A percentile compares a stretch with the other conserved stretches of the same genome.
Evolutionary conservation across 2,329 filamentous ascomycete genomes (phyloP).

Genomic region (Alternaria sp.): DNA sequence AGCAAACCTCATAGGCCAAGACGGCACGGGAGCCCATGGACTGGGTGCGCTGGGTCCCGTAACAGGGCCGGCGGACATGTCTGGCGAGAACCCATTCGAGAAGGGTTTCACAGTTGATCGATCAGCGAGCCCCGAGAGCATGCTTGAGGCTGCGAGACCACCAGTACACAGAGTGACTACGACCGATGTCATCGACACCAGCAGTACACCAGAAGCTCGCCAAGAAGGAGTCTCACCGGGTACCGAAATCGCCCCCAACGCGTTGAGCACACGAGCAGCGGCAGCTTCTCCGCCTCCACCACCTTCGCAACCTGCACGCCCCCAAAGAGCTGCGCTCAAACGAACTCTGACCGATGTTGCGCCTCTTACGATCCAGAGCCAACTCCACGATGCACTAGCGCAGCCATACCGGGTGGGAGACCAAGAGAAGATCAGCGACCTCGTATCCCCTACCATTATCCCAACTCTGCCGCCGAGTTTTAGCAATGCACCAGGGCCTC

Average conservation of each 20-base stretch:
- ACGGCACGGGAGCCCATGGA: conserved; percentile 64
- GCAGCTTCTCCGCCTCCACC: conserved; percentile 32
- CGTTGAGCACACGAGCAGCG: conserved; percentile 28
- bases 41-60: conserved; percentile 69
- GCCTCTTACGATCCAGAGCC: conserved; percentile 78
- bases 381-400: conserved; percentile 83
- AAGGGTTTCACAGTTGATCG: conserved; percentile 72
- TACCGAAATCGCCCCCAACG: conserved; percentile 36
- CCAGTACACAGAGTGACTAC: conserved; percentile 27
- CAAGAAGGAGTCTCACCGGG: conserved; percentile 27
- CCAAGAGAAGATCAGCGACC: conserved; percentile 53
- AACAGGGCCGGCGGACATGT: conserved; percentile 79
- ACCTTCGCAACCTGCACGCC: conserved; percentile 34
- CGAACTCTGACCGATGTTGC: conserved; percentile 88
- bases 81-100: conserved; percentile 85
- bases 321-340: conserved; percentile 72
- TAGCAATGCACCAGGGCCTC: conserved; percentile 43
- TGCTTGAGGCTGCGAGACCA: conserved; percentile 37
- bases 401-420: conserved; percentile 77
- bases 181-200: conserved; percentile 14
- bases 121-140: conserved; percentile 56
- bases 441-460: conserved; percentile 59
- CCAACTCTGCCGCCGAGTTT: conserved; percentile 49
- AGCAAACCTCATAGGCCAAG: conserved; percentile 78
- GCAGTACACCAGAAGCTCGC: conserved; percentile 20